Percentiles rank a stretch among this genome's conserved stretches.
phyloP scores from a whole-genome alignment of 371 early-diverging fungal genomes.

The Rhizopus delemar region DNA sequence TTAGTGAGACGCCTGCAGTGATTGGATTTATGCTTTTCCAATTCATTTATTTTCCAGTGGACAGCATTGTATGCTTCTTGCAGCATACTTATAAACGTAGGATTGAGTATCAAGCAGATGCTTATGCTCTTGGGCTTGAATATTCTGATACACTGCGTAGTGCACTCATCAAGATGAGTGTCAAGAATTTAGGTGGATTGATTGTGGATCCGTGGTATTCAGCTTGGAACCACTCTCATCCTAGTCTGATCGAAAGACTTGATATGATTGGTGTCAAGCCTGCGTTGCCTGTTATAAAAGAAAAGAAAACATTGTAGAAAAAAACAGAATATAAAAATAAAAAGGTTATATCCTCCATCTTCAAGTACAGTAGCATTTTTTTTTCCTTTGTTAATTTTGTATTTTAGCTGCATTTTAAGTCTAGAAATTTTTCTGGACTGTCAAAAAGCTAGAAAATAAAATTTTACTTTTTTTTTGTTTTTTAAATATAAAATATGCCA shows the following conservation, averaged over 20 bases:
- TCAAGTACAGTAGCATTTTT: too few species aligned
- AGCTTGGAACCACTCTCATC: constrained; percentile 93
- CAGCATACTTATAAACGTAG: constrained; percentile 78
- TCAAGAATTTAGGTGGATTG: constrained; percentile 87
- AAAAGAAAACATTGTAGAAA: too few species aligned
- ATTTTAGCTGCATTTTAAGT: too few species aligned
- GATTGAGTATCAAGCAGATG: constrained; percentile 94
- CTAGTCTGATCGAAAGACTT: constrained; percentile 88
- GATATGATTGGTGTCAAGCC: constrained; percentile 47
- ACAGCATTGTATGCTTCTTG: constrained; percentile 69
- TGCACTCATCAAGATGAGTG: constrained; percentile 85
- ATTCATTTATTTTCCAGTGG: constrained; percentile 74
- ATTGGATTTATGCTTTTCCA: constrained; percentile 87
- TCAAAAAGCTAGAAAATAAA: background rate
- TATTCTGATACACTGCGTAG: constrained; percentile 71
- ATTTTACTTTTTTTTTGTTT: too few species aligned
- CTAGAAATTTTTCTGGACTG: too few species aligned
- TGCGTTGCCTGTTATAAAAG: too few species aligned
- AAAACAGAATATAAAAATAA: too few species aligned
- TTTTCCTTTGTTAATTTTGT: too few species aligned
- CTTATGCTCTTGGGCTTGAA: constrained; percentile 83
- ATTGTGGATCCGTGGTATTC: constrained; percentile 88
- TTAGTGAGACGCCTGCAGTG: constrained; percentile 68
- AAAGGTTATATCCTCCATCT: too few species aligned
- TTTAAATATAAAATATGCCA: background rate